Conservation (phyloP, 495 filamentous ascomycete species). For the Hyaloscypha finlandica region DNA sequence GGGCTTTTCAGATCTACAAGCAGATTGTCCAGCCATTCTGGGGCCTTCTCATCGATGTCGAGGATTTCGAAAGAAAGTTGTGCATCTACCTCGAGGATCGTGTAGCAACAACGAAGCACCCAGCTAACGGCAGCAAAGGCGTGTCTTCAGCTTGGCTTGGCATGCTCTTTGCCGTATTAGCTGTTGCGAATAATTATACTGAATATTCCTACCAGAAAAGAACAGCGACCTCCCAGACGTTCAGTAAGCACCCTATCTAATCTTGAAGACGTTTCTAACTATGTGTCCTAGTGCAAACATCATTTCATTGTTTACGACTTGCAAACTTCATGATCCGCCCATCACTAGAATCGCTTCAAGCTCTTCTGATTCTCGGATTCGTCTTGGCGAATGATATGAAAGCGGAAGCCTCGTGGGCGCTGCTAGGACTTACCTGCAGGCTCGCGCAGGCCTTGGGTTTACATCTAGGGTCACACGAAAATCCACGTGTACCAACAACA, state of each 20-base stretch:
- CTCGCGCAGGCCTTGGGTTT: constrained; percentile 57
- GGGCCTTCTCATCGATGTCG: constrained; percentile 73
- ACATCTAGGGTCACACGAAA: constrained; percentile 45
- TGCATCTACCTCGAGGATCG: constrained; percentile 68
- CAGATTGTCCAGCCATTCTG: constrained; percentile 79
- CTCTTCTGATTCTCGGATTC: constrained; percentile 53
- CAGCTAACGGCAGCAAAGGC: constrained; percentile 48
- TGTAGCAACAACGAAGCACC: constrained; percentile 40
- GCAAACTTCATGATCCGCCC: constrained; percentile 56
- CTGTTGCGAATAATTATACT: constrained; percentile 80
- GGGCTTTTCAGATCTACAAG: constrained; percentile 71
- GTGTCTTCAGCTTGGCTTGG: constrained; percentile 70
- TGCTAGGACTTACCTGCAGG: constrained; percentile 55
- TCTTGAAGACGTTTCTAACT: background rate
- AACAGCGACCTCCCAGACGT: constrained; percentile 48
- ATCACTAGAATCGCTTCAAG: constrained; percentile 59
- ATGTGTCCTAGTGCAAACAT: constrained; percentile 53
- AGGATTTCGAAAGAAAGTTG: constrained; percentile 64
- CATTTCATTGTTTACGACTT: constrained; percentile 55
- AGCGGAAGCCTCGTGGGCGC: constrained; percentile 58
- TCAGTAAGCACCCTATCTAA: constrained; percentile 13
- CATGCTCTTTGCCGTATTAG: constrained; percentile 76
- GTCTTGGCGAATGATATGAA: constrained; percentile 61
- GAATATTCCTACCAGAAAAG: constrained; percentile 61
- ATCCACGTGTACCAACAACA: constrained; percentile 21